phyloP scores from a whole-genome alignment of 345 rosid genomes.

The Adansonia digitata region DNA sequence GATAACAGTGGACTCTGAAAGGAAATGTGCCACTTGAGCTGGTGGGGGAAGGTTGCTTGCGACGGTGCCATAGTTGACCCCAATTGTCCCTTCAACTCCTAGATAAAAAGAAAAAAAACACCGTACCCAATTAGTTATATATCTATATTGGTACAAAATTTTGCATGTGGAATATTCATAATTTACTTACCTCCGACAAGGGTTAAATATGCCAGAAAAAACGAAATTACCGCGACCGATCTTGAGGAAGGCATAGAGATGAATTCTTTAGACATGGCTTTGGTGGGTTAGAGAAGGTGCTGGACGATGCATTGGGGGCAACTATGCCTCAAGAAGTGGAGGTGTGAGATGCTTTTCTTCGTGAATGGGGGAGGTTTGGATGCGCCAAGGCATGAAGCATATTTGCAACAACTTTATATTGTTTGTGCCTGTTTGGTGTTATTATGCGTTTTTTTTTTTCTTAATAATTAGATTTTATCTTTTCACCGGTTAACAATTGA shows the following conservation, averaged over 20 bases:
- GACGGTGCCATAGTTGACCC: constrained; percentile 76
- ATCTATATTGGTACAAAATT: not conserved
- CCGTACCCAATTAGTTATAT: not conserved
- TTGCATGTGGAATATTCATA: not conserved
- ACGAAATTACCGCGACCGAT: not conserved
- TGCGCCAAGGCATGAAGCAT: not conserved
- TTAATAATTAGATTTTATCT: not conserved
- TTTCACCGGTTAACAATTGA: not conserved
- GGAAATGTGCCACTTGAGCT: constrained; percentile 57
- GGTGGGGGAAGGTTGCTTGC: constrained; percentile 82
- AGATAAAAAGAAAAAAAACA: not conserved
- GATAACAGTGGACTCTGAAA: constrained; percentile 57
- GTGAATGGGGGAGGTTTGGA: constrained; percentile 19
- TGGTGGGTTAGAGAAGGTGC: not conserved
- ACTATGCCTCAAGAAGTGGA: constrained; percentile 24
- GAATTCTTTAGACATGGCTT: constrained; percentile 2
- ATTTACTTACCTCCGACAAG: constrained; percentile 20
- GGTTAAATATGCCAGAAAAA: constrained; percentile 12
- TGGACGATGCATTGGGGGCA: constrained; percentile 8
- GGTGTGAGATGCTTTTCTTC: constrained; percentile 61
- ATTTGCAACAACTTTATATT: constrained; percentile 8
- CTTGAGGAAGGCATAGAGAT: constrained; percentile 9
- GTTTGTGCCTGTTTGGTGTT: constrained; percentile 14
- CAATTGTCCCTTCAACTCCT: constrained; percentile 49
- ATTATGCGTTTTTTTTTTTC: constrained; percentile 7